Conservation (phyloP, 306 rosid genomes). For the Acacia acuminata region DNA sequence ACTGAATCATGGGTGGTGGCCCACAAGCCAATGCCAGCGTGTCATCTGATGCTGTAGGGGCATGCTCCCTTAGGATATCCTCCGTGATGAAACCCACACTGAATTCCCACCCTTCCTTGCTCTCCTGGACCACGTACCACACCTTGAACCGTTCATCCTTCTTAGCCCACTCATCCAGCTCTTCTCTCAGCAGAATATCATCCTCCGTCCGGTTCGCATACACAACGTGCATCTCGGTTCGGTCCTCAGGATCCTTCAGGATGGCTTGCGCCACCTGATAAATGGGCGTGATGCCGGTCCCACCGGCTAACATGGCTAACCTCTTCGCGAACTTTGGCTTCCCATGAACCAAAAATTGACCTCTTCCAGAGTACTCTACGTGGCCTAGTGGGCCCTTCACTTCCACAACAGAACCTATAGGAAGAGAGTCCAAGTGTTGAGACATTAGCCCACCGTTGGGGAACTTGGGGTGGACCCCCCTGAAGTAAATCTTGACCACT, state of each 20-base stretch:
- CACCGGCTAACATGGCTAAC: slow-evolving; percentile 81
- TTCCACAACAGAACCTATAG: slow-evolving; percentile 49
- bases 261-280: slow-evolving; percentile 81
- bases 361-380: slow-evolving; percentile 70
- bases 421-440: slow-evolving; percentile 59
- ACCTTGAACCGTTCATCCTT: slow-evolving; percentile 56
- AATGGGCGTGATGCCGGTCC: slow-evolving; percentile 88
- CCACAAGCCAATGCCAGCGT: slow-evolving; percentile 79
- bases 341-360: slow-evolving; percentile 59
- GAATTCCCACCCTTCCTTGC: slow-evolving; percentile 67
- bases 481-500: slow-evolving; percentile 73
- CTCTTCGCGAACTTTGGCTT: slow-evolving; percentile 54
- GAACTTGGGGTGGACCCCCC: slow-evolving; percentile 66
- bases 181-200: slow-evolving; percentile 70
- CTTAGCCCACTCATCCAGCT: slow-evolving; percentile 69
- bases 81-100: slow-evolving; percentile 69
- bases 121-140: slow-evolving; percentile 76
- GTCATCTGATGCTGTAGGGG: slow-evolving; percentile 50
- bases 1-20: slow-evolving; percentile 85
- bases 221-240: slow-evolving; percentile 71
- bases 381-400: slow-evolving; percentile 90
- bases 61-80: slow-evolving; percentile 59
- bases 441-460: slow-evolving; percentile 82
- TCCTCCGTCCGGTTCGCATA: slow-evolving; percentile 81
- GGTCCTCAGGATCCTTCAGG: slow-evolving; percentile 68